Percentiles rank a stretch among this genome's conserved stretches.
Conservation (phyloP, 805 yeast species). For the Starmerella etchellsii region DNA sequence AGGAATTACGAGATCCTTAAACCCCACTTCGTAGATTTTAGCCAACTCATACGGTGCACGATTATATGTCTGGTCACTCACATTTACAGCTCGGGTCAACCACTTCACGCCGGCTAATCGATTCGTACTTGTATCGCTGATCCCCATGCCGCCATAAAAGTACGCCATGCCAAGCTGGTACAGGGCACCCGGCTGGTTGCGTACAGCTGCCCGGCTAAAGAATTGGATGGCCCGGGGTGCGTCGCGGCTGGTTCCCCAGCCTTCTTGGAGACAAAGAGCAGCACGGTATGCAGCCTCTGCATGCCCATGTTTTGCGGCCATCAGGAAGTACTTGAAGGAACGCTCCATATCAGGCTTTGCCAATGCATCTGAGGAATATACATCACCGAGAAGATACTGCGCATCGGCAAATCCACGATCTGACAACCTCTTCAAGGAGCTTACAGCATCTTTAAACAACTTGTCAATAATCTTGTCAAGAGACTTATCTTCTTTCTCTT, state of each 20-base stretch:
- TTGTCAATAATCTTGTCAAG: slow-evolving; percentile 25
- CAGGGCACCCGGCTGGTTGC: slow-evolving; percentile 96
- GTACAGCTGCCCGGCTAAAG: slow-evolving; percentile 72
- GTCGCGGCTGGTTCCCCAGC: slow-evolving; percentile 82
- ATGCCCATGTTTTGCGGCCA: slow-evolving; percentile 91
- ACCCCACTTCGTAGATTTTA: slow-evolving; percentile 70
- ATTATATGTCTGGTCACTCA: slow-evolving; percentile 69
- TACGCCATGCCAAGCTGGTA: slow-evolving; percentile 79
- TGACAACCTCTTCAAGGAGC: slow-evolving; percentile 54
- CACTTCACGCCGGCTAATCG: slow-evolving; percentile 84
- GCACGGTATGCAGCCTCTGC: slow-evolving; percentile 84
- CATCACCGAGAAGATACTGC: slow-evolving; percentile 85
- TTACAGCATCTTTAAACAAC: slow-evolving; percentile 64
- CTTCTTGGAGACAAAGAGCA: slow-evolving; percentile 84
- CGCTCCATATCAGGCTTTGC: slow-evolving; percentile 58
- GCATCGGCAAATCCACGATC: slow-evolving; percentile 81
- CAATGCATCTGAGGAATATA: slow-evolving; percentile 69
- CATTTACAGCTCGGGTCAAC: slow-evolving; percentile 75
- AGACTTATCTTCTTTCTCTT: background rate
- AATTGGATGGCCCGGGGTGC: slow-evolving; percentile 75
- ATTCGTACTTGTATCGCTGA: slow-evolving; percentile 48
- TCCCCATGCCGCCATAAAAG: slow-evolving; percentile 74
- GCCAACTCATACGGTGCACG: slow-evolving; percentile 95
- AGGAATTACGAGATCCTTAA: slow-evolving; percentile 70
- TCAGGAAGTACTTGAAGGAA: slow-evolving; percentile 62